Base-by-base conservation (phyloP, 176 grass and related monocot genomes). In the Chrysopogon serrulatus region DNA sequence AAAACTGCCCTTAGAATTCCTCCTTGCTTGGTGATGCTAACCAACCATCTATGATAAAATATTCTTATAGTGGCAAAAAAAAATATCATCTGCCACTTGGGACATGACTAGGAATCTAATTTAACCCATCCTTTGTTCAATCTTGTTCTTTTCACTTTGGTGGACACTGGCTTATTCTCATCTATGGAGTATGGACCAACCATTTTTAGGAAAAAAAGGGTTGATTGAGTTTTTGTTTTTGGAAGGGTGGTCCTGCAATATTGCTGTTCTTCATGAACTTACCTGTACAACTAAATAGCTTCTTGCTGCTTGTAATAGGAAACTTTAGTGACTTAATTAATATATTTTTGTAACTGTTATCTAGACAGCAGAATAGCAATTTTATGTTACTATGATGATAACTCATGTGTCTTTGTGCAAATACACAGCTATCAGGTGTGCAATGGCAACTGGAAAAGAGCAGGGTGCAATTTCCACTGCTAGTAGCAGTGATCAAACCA, bases 371-470 rank as follows among this genome's bases (percentile, higher is more conserved):
- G 30, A 16, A 6, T 71, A 28, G 18, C 13, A 49, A 32, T 61
- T 31, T 73, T 5, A 49, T 86, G 79, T 72, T 35, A 28, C 10
- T 53, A 79, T 11, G 21, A 28, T 73, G 16, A 39, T 82, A 54
- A 59, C 35, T 19, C 16, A 12, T 60, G 16, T 37, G 32, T 33
- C 11, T 74, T 71, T n/a, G 5, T 76, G 30, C 42, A 62, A 49
- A 71, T 64, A 24, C 92, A 36, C 85, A 96, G 91, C 76, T 92
- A 79, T 94, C 75, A 83, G 84, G 28, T 90, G 83, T 36, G 85
- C 83, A 67, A 14, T 92, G 78, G 73, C 85, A 61, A 85, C 73
- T 73, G 87, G 82, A 33, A 92, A 87, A 76, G 83, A 82, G 41
- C 79, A 73, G 21, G 82, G 64, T 71, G 54, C 79, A 6, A 43